A percentile compares a stretch with the other conserved stretches of the same genome.
Evolutionary conservation across 495 filamentous ascomycete genomes (phyloP).

Genomic region (Aspergillus kassunensis): DNA sequence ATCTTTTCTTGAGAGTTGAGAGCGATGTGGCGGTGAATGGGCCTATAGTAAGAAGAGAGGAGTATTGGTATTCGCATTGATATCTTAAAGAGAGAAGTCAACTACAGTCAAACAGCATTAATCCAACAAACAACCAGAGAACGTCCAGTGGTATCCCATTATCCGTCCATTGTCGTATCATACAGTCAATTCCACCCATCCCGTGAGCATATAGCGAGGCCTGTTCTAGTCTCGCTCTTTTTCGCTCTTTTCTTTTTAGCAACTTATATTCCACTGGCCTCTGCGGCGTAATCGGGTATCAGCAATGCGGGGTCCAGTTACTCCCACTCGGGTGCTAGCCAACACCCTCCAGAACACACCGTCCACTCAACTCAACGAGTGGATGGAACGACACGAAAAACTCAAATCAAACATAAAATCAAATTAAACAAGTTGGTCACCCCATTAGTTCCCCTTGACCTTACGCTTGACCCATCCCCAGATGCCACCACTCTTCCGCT

Average conservation of each 20-base stretch:
- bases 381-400: slow-evolving; percentile 1
- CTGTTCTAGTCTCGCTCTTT: slow-evolving; percentile 1
- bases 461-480: slow-evolving; percentile 29
- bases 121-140: slow-evolving; percentile 11
- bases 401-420: slow-evolving; percentile 8
- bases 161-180: slow-evolving; percentile 9
- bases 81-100: slow-evolving; percentile 3
- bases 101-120: slow-evolving; percentile 6
- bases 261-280: neutral
- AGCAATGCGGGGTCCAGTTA: slow-evolving; percentile 19
- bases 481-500: slow-evolving; percentile 26
- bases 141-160: slow-evolving; percentile 14
- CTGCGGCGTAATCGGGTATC: slow-evolving; percentile 19
- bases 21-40: no score
- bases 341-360: slow-evolving; percentile 8
- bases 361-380: neutral
- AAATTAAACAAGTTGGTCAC: neutral
- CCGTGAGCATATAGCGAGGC: neutral
- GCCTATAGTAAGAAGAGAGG: no score
- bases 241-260: slow-evolving; percentile 2
- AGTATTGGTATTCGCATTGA: slow-evolving; percentile 6
- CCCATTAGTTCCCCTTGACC: slow-evolving; percentile 19
- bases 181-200: slow-evolving; percentile 3
- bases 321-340: slow-evolving; percentile 1
- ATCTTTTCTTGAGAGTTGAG: no score